Conservation (phyloP, 331 rosid genomes). For the Arachis monticola region DNA sequence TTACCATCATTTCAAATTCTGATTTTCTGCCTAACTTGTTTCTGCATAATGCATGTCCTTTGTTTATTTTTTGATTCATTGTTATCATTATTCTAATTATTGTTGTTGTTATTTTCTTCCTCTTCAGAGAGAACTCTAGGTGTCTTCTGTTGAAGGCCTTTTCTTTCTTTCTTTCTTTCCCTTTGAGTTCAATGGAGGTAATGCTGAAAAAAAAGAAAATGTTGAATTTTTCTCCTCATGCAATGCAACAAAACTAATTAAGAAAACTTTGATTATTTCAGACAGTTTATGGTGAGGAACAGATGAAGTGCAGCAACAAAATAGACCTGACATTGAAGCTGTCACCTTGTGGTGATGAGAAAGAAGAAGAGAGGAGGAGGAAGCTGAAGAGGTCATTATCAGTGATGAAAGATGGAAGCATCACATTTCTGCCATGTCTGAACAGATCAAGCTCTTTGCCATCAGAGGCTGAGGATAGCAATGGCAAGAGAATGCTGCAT, state of each 20-base stretch:
- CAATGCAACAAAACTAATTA: background rate
- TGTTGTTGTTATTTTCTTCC: background rate
- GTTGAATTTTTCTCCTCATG: background rate
- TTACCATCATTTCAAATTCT: background rate
- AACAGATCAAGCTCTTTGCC: constrained; percentile 66
- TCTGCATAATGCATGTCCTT: background rate
- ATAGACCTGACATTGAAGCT: constrained; percentile 65
- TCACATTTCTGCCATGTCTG: constrained; percentile 33
- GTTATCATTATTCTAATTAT: too few relatives aligned
- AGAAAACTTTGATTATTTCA: constrained; percentile 21
- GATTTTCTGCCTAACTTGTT: constrained; percentile 28
- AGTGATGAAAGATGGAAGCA: constrained; percentile 29
- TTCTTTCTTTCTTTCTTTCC: too few relatives aligned
- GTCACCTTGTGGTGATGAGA: constrained; percentile 47
- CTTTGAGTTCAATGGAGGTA: constrained; percentile 49
- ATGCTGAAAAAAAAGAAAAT: background rate
- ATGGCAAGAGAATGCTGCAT: constrained; percentile 39
- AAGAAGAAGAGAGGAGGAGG: constrained; percentile 38
- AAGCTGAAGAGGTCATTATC: constrained; percentile 57
- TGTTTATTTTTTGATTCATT: background rate
- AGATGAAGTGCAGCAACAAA: constrained; percentile 4
- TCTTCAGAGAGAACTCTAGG: constrained; percentile 11
- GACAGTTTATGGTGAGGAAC: constrained; percentile 31
- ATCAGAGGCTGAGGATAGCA: constrained; percentile 30
- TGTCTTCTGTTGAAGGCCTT: constrained; percentile 6